phyloP scores from a whole-genome alignment of 148 eudicot genomes.

The Gaultheria prostrata region DNA sequence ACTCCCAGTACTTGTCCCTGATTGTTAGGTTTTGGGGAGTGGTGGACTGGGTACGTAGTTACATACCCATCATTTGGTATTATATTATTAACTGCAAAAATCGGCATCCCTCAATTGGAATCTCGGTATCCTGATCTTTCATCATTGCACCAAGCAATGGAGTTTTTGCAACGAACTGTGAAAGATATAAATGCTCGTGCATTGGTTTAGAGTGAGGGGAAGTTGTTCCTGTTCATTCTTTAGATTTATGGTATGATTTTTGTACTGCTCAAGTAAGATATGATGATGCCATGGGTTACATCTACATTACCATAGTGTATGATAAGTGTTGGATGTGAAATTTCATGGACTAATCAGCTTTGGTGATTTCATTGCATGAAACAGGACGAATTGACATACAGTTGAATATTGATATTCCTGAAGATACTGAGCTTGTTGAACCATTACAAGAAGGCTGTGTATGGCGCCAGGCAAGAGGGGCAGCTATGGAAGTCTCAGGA shows the following conservation, averaged over 20 bases:
- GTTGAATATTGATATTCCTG: constrained; percentile 64
- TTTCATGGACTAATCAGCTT: neutral
- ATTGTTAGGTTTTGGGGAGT: neutral
- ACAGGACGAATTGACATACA: constrained; percentile 74
- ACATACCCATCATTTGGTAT: neutral
- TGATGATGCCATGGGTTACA: neutral
- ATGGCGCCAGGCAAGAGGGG: constrained; percentile 90
- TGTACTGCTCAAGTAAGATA: neutral
- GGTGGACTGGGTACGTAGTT: neutral
- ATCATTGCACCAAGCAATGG: neutral
- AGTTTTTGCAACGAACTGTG: neutral
- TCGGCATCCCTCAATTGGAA: neutral
- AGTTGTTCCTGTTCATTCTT: neutral
- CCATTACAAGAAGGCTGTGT: constrained; percentile 72
- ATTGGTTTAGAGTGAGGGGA: neutral
- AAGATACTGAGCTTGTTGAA: constrained; percentile 62
- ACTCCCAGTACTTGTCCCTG: neutral
- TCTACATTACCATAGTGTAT: neutral
- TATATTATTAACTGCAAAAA: neutral
- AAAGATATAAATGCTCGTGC: neutral
- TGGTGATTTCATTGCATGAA: constrained; percentile 20
- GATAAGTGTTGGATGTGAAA: neutral
- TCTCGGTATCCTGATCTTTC: neutral
- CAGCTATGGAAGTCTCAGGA: constrained; percentile 64
- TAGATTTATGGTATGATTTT: neutral